Conservation (phyloP, 192 early-diverging fungal genomes). For the Rhizoclosmatium globosum region DNA sequence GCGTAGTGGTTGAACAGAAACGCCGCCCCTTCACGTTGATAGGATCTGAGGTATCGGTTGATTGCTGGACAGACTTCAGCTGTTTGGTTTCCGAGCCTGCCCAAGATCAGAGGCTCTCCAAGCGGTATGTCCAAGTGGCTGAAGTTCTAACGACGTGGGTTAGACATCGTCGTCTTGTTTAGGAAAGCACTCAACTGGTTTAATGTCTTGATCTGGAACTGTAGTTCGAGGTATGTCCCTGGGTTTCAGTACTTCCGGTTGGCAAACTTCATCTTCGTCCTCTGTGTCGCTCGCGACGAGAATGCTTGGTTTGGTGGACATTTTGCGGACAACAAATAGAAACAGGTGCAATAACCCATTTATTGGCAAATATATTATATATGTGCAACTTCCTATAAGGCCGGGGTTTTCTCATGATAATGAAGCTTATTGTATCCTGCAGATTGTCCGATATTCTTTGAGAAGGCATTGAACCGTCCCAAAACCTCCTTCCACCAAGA, state of each 20-base stretch:
- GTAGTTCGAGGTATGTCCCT: not conserved
- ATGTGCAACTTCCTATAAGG: too few species aligned
- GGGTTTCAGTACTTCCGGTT: not conserved
- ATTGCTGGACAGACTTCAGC: not conserved
- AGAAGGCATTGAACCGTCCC: too few species aligned
- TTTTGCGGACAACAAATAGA: too few species aligned
- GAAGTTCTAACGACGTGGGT: not conserved
- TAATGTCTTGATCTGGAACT: too few species aligned
- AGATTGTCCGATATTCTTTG: too few species aligned
- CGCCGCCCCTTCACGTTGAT: not conserved
- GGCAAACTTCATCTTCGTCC: not conserved
- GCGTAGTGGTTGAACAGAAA: slow-evolving; percentile 3
- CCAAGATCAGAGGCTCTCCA: not conserved
- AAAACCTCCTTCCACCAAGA: slow-evolving; percentile 15
- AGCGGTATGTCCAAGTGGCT: not conserved
- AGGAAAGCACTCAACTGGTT: too few species aligned
- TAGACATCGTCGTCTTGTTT: not conserved
- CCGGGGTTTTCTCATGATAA: too few species aligned
- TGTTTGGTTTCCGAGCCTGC: not conserved
- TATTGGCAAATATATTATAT: too few species aligned
- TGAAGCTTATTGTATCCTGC: too few species aligned
- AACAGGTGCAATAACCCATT: too few species aligned
- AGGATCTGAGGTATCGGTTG: not conserved
- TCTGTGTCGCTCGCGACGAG: not conserved
- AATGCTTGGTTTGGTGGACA: not conserved